phyloP scores from a whole-genome alignment of 345 rosid species.

The Gossypium sturtianum region DNA sequence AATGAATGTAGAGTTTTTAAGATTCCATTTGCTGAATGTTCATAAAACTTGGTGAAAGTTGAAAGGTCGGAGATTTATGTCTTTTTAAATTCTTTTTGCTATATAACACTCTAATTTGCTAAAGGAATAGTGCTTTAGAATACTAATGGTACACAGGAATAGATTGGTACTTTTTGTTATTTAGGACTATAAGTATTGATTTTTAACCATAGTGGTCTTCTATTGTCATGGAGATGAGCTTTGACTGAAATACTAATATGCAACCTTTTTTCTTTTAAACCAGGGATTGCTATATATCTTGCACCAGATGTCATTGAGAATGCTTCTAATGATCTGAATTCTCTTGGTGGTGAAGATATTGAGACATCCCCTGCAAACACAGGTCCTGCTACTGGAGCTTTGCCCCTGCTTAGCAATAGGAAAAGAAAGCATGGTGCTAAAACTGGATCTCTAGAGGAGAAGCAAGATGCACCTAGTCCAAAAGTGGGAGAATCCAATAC shows the following conservation, averaged over 20 bases:
- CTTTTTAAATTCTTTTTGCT: neutral
- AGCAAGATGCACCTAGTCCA: neutral
- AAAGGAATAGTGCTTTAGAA: neutral
- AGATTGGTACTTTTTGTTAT: neutral
- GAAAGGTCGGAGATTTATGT: neutral
- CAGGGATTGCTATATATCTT: conserved; percentile 72
- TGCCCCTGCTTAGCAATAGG: conserved; percentile 23
- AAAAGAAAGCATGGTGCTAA: conserved; percentile 1
- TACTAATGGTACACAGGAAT: neutral
- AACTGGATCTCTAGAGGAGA: conserved; percentile 2
- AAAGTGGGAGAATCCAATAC: neutral
- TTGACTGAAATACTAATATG: neutral
- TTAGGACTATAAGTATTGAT: conserved; percentile 2
- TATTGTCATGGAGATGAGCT: neutral
- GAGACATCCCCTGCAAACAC: conserved; percentile 23
- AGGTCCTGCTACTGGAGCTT: conserved; percentile 23
- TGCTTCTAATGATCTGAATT: conserved; percentile 47
- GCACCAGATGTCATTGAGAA: conserved; percentile 51
- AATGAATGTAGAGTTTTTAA: neutral
- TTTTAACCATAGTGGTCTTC: neutral
- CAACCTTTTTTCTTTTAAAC: conserved; percentile 9
- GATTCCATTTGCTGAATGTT: neutral
- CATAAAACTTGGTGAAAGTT: neutral
- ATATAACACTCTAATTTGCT: neutral
- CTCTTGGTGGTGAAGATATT: conserved; percentile 13